phyloP scores from a whole-genome alignment of 2,329 filamentous ascomycete species.

The Hypoxylon sp. region DNA sequence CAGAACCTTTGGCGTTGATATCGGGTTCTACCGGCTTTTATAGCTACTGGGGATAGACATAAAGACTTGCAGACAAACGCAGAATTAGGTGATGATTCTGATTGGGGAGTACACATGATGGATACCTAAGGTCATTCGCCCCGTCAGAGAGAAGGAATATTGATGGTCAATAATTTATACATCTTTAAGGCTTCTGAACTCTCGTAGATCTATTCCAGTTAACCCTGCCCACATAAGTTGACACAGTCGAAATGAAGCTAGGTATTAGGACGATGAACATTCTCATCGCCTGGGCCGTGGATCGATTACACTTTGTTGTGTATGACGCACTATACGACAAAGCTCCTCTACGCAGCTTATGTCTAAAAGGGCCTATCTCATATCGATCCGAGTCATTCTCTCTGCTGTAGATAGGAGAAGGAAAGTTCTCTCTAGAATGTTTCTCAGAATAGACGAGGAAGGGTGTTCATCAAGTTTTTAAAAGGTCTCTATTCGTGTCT shows the following conservation, averaged over 20 bases:
- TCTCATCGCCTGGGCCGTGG: too few species aligned
- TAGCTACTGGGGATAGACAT: conserved; percentile 37
- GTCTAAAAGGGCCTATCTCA: neutral
- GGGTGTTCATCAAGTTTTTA: conserved; percentile 1
- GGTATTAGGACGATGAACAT: neutral
- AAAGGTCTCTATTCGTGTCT: neutral
- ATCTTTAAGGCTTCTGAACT: neutral
- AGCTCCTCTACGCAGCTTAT: neutral
- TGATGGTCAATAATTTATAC: neutral
- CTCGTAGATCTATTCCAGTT: neutral
- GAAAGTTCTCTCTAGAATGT: neutral
- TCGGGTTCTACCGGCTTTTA: conserved; percentile 29
- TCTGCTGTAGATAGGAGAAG: neutral
- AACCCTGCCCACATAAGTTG: neutral
- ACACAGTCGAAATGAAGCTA: neutral
- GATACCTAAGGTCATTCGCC: neutral
- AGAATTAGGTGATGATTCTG: conserved; percentile 10
- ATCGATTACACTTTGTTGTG: neutral
- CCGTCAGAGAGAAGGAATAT: neutral
- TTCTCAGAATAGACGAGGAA: neutral
- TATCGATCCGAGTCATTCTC: neutral
- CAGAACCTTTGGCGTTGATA: conserved; percentile 38
- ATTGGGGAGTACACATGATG: conserved; percentile 26
- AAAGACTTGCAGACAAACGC: conserved; percentile 27
- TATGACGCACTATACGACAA: neutral